phyloP scores from a whole-genome alignment of 805 yeast genomes.

The Zygosaccharomyces lentus region DNA sequence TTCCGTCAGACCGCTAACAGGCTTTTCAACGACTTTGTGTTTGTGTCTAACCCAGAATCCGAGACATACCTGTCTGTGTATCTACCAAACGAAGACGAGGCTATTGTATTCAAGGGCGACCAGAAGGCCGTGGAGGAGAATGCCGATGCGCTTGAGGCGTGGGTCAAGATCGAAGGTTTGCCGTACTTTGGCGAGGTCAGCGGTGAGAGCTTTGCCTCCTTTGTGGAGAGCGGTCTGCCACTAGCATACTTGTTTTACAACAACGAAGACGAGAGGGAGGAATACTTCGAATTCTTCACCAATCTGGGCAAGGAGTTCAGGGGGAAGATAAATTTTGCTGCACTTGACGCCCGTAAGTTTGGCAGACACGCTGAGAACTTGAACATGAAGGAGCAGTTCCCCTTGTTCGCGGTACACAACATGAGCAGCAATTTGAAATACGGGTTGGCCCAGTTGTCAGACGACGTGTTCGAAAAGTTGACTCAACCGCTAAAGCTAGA shows the following conservation, averaged over 20 bases:
- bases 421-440: slow-evolving; percentile 63
- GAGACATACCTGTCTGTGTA: slow-evolving; percentile 32
- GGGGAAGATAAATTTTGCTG: slow-evolving; percentile 83
- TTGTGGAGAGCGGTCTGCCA: slow-evolving; percentile 70
- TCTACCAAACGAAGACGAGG: slow-evolving; percentile 30
- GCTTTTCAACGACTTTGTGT: slow-evolving; percentile 60
- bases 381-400: slow-evolving; percentile 80
- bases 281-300: slow-evolving; percentile 47
- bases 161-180: slow-evolving; percentile 27
- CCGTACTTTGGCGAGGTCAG: slow-evolving; percentile 54
- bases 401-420: slow-evolving; percentile 87
- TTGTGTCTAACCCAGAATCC: slow-evolving; percentile 44
- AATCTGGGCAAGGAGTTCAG: slow-evolving; percentile 69
- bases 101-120: slow-evolving; percentile 33
- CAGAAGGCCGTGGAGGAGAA: slow-evolving; percentile 26
- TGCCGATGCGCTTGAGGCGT: slow-evolving; percentile 46
- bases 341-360: slow-evolving; percentile 72
- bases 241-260: slow-evolving; percentile 85
- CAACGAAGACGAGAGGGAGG: slow-evolving; percentile 59
- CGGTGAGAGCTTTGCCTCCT: slow-evolving; percentile 70
- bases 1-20: slow-evolving; percentile 58
- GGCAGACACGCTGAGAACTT: slow-evolving; percentile 86
- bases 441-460: slow-evolving; percentile 58
- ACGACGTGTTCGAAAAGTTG: slow-evolving; percentile 28
- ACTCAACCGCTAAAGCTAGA: slow-evolving; percentile 39